Evolutionary conservation across 768 basidiomycete genomes (phyloP).

Genomic region (Leccinum boreale): DNA sequence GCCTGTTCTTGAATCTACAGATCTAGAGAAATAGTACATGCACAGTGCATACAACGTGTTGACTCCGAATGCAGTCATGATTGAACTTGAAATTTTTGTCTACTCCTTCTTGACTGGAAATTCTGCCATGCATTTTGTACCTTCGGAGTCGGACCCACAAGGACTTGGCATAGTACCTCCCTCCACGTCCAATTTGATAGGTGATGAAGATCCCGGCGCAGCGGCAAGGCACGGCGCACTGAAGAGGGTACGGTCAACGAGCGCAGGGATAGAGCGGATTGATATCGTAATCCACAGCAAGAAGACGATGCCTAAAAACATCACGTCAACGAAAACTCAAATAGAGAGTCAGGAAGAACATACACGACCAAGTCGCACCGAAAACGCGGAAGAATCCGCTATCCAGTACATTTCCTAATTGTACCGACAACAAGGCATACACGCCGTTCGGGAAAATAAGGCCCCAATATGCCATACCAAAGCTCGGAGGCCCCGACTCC

Average conservation of each 20-base stretch:
- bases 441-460: conserved; percentile 56
- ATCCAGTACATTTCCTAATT: conserved; percentile 47
- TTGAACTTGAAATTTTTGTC: background rate
- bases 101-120: background rate
- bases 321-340: background rate
- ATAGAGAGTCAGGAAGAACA: conserved; percentile 13
- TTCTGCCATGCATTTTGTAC: background rate
- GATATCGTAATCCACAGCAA: conserved; percentile 41
- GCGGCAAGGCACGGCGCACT: conserved; percentile 41
- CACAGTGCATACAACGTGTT: background rate
- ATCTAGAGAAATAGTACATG: background rate
- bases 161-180: background rate
- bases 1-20: background rate
- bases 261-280: conserved; percentile 41
- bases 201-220: background rate
- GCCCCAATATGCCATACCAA: conserved; percentile 52
- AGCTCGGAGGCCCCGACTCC: conserved; percentile 34
- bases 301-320: conserved; percentile 37
- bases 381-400: conserved; percentile 50
- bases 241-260: conserved; percentile 48
- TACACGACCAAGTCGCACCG: conserved; percentile 53
- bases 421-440: conserved; percentile 47
- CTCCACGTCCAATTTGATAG: conserved; percentile 9
- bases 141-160: background rate
- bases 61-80: background rate